Evolutionary conservation across 2,329 filamentous ascomycete genomes (phyloP).

Genomic region (Sporothrix luriei): DNA sequence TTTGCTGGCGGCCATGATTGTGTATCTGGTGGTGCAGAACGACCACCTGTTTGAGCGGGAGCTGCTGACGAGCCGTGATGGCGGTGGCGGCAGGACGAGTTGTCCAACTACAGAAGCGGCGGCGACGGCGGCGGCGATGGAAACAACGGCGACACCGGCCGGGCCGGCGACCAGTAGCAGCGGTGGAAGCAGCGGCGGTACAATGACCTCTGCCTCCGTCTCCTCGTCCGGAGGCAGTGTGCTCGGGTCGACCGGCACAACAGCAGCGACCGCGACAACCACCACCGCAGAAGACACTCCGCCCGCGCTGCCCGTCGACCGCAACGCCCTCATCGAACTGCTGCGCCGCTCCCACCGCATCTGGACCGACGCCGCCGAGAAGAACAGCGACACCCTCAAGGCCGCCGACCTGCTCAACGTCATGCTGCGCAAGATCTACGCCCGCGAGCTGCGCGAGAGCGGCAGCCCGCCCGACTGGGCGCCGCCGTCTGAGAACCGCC

Average conservation of each 20-base stretch:
- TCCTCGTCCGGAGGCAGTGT: too few relatives aligned
- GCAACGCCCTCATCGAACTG: slow-evolving; percentile 45
- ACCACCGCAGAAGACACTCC: background rate
- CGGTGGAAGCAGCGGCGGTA: background rate
- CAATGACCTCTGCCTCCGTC: background rate
- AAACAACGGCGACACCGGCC: background rate
- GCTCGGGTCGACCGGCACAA: background rate
- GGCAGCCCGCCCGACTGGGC: slow-evolving; percentile 23
- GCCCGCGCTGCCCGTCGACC: slow-evolving; percentile 31
- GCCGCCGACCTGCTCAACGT: slow-evolving; percentile 51
- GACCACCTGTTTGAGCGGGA: slow-evolving; percentile 39
- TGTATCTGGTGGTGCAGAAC: slow-evolving; percentile 57
- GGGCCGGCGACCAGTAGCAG: slow-evolving; percentile 42
- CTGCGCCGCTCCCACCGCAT: slow-evolving; percentile 50
- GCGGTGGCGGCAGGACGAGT: background rate
- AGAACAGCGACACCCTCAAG: slow-evolving; percentile 49
- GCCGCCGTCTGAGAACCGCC: slow-evolving; percentile 10
- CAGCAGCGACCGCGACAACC: slow-evolving; percentile 41
- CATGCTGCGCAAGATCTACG: slow-evolving; percentile 42
- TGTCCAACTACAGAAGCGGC: background rate
- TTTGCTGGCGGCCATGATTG: slow-evolving; percentile 61
- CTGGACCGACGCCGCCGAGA: slow-evolving; percentile 48
- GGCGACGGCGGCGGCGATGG: slow-evolving; percentile 45
- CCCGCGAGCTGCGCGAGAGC: slow-evolving; percentile 14
- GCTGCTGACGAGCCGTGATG: slow-evolving; percentile 27